Conservation (phyloP, 208 protist species). For the Trichomonas tenax region DNA sequence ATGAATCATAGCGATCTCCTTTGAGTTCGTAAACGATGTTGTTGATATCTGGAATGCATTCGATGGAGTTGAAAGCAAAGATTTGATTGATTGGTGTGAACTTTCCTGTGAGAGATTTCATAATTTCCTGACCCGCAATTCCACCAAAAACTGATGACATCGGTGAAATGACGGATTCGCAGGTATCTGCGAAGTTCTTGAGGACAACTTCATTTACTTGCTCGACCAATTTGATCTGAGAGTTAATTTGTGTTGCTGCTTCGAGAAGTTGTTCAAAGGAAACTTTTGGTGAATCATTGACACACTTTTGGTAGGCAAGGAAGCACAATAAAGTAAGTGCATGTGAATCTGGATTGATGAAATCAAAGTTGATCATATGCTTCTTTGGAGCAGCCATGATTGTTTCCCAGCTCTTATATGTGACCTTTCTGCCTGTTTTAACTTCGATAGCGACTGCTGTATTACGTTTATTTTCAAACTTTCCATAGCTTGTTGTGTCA, state of each 20-base stretch:
- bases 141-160: conserved; percentile 45
- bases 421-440: background rate
- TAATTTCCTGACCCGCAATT: conserved; percentile 50
- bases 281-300: background rate
- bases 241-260: background rate
- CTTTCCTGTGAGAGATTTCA: conserved; percentile 52
- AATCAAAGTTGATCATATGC: background rate
- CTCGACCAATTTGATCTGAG: background rate
- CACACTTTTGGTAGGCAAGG: background rate
- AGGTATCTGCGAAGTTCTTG: background rate
- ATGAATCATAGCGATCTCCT: conserved; percentile 67
- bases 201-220: background rate
- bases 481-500: conserved; percentile 27
- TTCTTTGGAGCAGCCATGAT: background rate
- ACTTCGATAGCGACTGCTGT: conserved; percentile 35
- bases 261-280: background rate
- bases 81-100: conserved; percentile 50
- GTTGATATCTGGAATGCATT: background rate
- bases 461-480: conserved; percentile 30
- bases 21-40: background rate
- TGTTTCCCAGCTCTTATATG: conserved; percentile 18
- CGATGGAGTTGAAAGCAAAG: background rate
- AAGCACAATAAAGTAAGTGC: background rate
- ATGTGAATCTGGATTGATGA: background rate
- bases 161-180: conserved; percentile 25